Evolutionary conservation across 805 yeast species (phyloP).

Genomic region (Sugiyamaella chiloensis): DNA sequence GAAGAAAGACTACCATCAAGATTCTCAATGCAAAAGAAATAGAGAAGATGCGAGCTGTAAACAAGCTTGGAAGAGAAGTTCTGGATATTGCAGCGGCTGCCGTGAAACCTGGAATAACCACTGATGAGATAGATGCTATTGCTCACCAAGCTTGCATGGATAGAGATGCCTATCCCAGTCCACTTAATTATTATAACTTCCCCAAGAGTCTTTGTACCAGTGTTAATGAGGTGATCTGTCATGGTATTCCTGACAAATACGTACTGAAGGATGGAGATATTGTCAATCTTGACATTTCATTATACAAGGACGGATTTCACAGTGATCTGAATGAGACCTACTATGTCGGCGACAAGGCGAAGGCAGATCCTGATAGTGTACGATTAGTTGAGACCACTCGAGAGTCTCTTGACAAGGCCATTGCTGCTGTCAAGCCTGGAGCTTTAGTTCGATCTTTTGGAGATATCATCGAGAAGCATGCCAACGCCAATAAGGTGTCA

Average conservation of each 20-base stretch:
- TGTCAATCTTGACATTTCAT: conserved; percentile 81
- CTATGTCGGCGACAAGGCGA: conserved; percentile 89
- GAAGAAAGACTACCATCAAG: conserved; percentile 63
- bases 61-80: conserved; percentile 78
- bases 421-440: conserved; percentile 86
- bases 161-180: conserved; percentile 90
- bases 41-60: conserved; percentile 71
- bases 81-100: conserved; percentile 84
- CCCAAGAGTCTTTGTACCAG: conserved; percentile 93
- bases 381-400: conserved; percentile 89
- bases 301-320: conserved; percentile 85
- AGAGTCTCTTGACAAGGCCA: conserved; percentile 81
- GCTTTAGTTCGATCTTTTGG: conserved; percentile 83
- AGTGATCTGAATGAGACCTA: conserved; percentile 95
- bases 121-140: conserved; percentile 84
- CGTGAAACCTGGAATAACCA: conserved; percentile 82
- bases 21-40: conserved; percentile 65
- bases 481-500: conserved; percentile 70
- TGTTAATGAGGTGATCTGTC: conserved; percentile 92
- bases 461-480: conserved; percentile 81
- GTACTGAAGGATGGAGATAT: conserved; percentile 91
- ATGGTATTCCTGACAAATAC: conserved; percentile 93
- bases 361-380: conserved; percentile 73
- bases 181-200: conserved; percentile 88
- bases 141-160: conserved; percentile 87